Base-by-base conservation (phyloP, 23 red algal species). In the Gracilaria domingensis region DNA sequence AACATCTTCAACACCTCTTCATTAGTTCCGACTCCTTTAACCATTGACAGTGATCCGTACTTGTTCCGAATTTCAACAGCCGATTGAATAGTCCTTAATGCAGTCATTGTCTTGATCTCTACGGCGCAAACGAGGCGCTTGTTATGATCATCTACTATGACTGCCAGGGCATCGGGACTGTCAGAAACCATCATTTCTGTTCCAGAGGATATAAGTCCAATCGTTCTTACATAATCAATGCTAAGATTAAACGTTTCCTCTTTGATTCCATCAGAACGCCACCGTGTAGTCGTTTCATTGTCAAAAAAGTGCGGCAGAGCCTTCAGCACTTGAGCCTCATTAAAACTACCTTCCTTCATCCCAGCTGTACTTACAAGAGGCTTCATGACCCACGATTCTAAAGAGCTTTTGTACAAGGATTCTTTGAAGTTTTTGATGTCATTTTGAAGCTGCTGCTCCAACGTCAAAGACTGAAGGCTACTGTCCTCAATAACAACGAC, bases 21-120 rank as follows among this genome's bases (percentile, higher is more conserved):
- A 26, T 71, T 54, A 8, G 8, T 21, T 12, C 82, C 82, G 30
- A 71, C 47, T 70, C 73, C 39, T 29, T 45, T 36, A 14, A 72
- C 8, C 9, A 17, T 3, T 44, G 24, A n/a, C 34, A 86, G 16
- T 29, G 62, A 39, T 0, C 30, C 35, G 0, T 51, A 73, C 4
- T 86, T 25, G 28, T 57, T 20, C 8, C 12, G 16, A 51, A 29
- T 4, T 28, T 86, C 28, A 2, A 17, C 14, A 18, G 82, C 34
- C 5, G 2, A 44, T 9, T 61, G 23, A 2, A 86, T 33, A 16
- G 12, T 86, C 2, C 21, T 72, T 8, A 86, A 20, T 21, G 82
- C 30, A 6, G 36, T 73, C 61, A 86, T 86, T 21, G 61, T 86
- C n/a, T 71, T 86, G 45, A 86, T 54, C 25, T 86, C 62, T 13